Conservation (phyloP, 805 yeast species). For the Kodamaea kaohsiungensis region DNA sequence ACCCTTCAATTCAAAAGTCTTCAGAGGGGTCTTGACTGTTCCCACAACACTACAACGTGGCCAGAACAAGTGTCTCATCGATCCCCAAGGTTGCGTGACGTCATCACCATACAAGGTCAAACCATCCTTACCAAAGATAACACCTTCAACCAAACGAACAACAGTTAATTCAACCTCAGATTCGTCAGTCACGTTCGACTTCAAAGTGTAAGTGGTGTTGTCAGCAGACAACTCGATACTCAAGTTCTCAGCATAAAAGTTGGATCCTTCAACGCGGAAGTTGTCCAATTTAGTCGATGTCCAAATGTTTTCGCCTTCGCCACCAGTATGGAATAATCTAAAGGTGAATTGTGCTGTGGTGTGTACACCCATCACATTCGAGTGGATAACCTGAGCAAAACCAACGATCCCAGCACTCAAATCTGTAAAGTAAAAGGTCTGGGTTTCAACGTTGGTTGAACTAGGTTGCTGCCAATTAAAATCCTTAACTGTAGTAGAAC, state of each 20-base stretch:
- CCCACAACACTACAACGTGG: constrained; percentile 82
- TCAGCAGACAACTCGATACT: constrained; percentile 62
- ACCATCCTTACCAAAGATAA: constrained; percentile 90
- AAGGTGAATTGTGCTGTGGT: constrained; percentile 94
- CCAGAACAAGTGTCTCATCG: constrained; percentile 96
- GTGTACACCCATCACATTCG: constrained; percentile 84
- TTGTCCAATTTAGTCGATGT: constrained; percentile 87
- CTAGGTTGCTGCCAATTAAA: constrained; percentile 73
- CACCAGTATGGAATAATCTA: constrained; percentile 61
- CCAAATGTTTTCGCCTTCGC: constrained; percentile 59
- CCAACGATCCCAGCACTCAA: constrained; percentile 66
- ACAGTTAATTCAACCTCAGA: constrained; percentile 70
- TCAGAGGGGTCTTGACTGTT: constrained; percentile 41
- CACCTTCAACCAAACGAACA: constrained; percentile 68
- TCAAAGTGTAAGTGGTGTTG: constrained; percentile 47
- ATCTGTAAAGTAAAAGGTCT: constrained; percentile 82
- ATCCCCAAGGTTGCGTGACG: constrained; percentile 87
- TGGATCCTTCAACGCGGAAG: constrained; percentile 68
- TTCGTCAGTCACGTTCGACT: constrained; percentile 66
- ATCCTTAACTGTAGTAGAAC: constrained; percentile 64
- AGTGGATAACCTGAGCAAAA: constrained; percentile 92
- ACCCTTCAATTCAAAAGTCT: constrained; percentile 43
- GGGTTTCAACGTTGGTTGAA: constrained; percentile 92
- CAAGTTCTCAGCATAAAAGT: constrained; percentile 77
- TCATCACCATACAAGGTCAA: constrained; percentile 85